Evolutionary conservation across 768 basidiomycete genomes (phyloP).

Genomic region (Hericium rajendrae): DNA sequence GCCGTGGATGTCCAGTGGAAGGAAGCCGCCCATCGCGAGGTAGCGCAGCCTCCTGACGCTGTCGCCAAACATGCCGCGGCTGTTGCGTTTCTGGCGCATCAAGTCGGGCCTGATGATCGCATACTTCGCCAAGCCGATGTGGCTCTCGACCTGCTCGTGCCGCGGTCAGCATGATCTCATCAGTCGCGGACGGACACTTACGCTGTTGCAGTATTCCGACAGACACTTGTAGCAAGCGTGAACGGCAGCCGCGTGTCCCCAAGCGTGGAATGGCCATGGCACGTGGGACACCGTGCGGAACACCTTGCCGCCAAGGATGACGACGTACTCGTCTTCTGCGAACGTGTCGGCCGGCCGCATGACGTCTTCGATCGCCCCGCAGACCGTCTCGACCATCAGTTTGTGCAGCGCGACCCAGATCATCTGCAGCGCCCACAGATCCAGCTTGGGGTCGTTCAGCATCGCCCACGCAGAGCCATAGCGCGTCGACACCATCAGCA

Average conservation of each 20-base stretch:
- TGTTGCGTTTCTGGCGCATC: background rate
- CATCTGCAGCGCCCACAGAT: background rate
- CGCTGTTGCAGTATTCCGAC: slow-evolving; percentile 15
- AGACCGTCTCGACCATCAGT: background rate
- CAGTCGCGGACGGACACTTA: background rate
- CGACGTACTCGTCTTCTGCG: slow-evolving; percentile 18
- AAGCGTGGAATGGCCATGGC: slow-evolving; percentile 25
- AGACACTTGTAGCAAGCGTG: slow-evolving; percentile 24
- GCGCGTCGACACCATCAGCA: slow-evolving; percentile 28
- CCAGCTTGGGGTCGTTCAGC: background rate
- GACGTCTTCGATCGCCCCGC: background rate
- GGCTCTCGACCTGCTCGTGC: background rate
- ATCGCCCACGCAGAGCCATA: slow-evolving; percentile 18
- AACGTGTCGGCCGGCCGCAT: background rate
- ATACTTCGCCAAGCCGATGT: background rate
- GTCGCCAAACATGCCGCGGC: slow-evolving; percentile 20
- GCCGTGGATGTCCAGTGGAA: slow-evolving; percentile 16
- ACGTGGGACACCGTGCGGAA: slow-evolving; percentile 21
- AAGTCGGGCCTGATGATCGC: background rate
- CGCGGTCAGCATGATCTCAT: too few species aligned
- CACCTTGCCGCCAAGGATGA: slow-evolving; percentile 25
- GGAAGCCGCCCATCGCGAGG: slow-evolving; percentile 24
- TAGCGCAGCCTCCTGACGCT: slow-evolving; percentile 18
- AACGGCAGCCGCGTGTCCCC: slow-evolving; percentile 25
- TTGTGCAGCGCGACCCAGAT: background rate